Base-by-base conservation (phyloP, 805 yeast genomes). In the Myxozyma sirexii region DNA sequence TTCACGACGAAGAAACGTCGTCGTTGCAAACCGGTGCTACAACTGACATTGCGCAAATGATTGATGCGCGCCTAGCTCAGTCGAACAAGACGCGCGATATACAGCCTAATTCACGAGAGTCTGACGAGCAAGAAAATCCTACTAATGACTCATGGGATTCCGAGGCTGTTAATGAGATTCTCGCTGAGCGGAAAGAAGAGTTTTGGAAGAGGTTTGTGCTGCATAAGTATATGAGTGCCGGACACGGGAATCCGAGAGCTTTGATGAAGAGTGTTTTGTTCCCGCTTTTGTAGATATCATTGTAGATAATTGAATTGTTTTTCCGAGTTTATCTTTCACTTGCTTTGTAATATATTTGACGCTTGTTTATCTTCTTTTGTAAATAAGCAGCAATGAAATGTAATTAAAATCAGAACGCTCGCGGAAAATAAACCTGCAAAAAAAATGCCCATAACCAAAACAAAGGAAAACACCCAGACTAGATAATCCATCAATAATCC, bases 181-280 rank as follows among this genome's bases (percentile, higher is more conserved):
- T 49, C 17, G 56, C 15, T 5, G 62, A 59, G 47, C 51, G 59
- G 27, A 42, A 37, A 21, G 3, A 12, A 4, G 57, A 61, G 52
- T 61, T 48, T 13, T 62, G 66, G 66, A 53, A 42, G 29, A 17
- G 66, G 23, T 53, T 56, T 24, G 64, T 62, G 21, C 41, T 23
- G 39, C 19, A 13, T 23, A 59, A 53, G 46, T 48, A 29, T 27
- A 19, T 47, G 23, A 38, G 47, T 13, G 15, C 62, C 23, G 62
- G 63, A 6, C 27, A 41, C n/a, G 66, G 66, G 13, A 49, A 42
- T 19, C 62, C 66, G 29, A 24, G 57, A 13, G 56, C 50, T 19
- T 33, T 62, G 31, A 29, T 48, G 35, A 24, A 48, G 24, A 41
- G 52, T 42, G 41, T 52, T 15, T 42, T 59, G 38, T 59, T 56